Conservation (phyloP, 1,139 yeast species). For the Hansenula lynferdii region DNA sequence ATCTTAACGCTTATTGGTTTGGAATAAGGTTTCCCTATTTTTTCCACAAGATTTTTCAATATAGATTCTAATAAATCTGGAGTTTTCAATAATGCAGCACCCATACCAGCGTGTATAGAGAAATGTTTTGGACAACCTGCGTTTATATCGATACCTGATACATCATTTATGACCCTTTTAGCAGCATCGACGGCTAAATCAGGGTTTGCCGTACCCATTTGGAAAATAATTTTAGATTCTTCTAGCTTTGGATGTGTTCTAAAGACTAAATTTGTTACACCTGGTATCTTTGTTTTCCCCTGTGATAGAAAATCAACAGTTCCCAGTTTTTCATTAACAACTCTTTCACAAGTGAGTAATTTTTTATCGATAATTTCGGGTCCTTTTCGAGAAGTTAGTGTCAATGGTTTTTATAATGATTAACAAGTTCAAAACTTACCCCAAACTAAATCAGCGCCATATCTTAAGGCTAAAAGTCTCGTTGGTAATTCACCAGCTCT, state of each 20-base stretch:
- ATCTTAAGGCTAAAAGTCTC: constrained; percentile 65
- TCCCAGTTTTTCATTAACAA: constrained; percentile 46
- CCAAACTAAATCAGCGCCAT: constrained; percentile 97
- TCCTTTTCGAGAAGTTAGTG: constrained; percentile 20
- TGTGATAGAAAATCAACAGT: constrained; percentile 54
- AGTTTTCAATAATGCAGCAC: constrained; percentile 81
- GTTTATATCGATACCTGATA: constrained; percentile 88
- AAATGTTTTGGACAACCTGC: constrained; percentile 96
- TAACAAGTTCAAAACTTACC: constrained; percentile 25
- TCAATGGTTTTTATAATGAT: background rate
- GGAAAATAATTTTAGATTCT: constrained; percentile 66
- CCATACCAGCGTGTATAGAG: constrained; percentile 92
- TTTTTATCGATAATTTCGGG: constrained; percentile 93
- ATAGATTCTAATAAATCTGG: constrained; percentile 77
- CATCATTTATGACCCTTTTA: constrained; percentile 71
- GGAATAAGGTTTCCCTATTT: constrained; percentile 72
- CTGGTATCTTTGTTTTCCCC: constrained; percentile 34
- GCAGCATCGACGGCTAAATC: constrained; percentile 89
- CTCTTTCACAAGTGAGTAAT: constrained; percentile 62
- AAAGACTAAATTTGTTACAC: constrained; percentile 51
- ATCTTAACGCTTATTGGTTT: constrained; percentile 92
- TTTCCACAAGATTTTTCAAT: constrained; percentile 56
- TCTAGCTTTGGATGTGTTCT: constrained; percentile 67
- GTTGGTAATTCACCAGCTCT: constrained; percentile 93
- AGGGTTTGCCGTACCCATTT: constrained; percentile 84